Evolutionary conservation across 176 grass and related monocot species (phyloP).

Genomic region (Rhynchospora tenuis): DNA sequence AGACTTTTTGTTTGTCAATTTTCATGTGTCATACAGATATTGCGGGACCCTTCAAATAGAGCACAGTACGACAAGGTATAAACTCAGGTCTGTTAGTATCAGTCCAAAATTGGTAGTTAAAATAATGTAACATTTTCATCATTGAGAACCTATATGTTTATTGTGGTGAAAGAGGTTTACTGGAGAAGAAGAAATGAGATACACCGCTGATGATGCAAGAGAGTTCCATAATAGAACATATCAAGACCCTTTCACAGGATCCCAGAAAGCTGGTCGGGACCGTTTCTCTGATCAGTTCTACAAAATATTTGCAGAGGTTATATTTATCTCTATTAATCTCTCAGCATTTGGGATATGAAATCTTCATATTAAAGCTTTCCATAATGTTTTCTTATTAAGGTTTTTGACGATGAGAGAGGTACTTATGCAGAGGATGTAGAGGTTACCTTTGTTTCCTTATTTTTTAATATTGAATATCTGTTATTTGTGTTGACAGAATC

Average conservation of each 20-base stretch:
- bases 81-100: neutral
- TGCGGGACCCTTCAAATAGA: constrained; percentile 79
- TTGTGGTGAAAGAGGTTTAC: constrained; percentile 50
- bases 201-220: constrained; percentile 20
- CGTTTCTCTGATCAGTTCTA: constrained; percentile 82
- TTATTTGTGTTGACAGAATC: constrained; percentile 16
- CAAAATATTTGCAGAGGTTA: constrained; percentile 92
- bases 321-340: constrained; percentile 14
- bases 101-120: neutral
- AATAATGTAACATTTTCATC: neutral
- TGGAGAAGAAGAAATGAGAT: constrained; percentile 42
- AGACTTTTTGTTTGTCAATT: constrained; percentile 26
- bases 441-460: constrained; percentile 41
- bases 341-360: neutral
- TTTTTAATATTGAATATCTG: constrained; percentile 13
- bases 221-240: constrained; percentile 48
- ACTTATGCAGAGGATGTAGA: constrained; percentile 59
- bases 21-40: constrained; percentile 40
- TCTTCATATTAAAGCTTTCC: neutral
- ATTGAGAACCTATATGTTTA: neutral
- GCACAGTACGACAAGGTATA: constrained; percentile 79
- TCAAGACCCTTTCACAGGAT: constrained; percentile 64
- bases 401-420: constrained; percentile 60
- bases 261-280: constrained; percentile 40
- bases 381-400: constrained; percentile 48